phyloP scores from a whole-genome alignment of 2,329 filamentous ascomycete species.

The Colletotrichum viniferum region DNA sequence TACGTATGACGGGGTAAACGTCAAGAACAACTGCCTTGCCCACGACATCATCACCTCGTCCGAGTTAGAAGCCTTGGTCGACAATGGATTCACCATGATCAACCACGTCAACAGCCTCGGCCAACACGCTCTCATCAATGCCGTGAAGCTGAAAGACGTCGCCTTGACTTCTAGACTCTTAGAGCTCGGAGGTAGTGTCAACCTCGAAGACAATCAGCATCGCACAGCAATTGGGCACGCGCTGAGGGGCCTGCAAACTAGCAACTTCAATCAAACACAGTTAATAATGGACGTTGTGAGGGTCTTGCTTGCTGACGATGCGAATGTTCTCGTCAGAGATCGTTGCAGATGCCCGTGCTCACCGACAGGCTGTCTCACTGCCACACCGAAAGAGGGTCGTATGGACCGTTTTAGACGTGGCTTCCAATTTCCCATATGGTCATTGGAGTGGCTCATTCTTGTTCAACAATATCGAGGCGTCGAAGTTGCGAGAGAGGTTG shows the following conservation, averaged over 20 bases:
- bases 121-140: neutral
- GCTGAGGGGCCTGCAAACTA: accelerated
- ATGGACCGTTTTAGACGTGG: accelerated
- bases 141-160: accelerated
- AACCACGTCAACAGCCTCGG: neutral
- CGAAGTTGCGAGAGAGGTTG: neutral
- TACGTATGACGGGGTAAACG: accelerated
- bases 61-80: neutral
- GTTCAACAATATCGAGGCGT: neutral
- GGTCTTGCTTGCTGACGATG: neutral
- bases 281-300: neutral
- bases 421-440: neutral
- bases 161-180: neutral
- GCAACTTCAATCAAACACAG: accelerated
- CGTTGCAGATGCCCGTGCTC: neutral
- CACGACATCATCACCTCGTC: neutral
- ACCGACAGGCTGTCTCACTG: neutral
- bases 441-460: neutral
- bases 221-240: neutral
- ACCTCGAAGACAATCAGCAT: neutral
- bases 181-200: neutral
- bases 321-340: neutral
- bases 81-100: neutral
- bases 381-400: accelerated
- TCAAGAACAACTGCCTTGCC: neutral